phyloP scores from a whole-genome alignment of 177 flowering plant species.

The Vitis hybrid region DNA sequence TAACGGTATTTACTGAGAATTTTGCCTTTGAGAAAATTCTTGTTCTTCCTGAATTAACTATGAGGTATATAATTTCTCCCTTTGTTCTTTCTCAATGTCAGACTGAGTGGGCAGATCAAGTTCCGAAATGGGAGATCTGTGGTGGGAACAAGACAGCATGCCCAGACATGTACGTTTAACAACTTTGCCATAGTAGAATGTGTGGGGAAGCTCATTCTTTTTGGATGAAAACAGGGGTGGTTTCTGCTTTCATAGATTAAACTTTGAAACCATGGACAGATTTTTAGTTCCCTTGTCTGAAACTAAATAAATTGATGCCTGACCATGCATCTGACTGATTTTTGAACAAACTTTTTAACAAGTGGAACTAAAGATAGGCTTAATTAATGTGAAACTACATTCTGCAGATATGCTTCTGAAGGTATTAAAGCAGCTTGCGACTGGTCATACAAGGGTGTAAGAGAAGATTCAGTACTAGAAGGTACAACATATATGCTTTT shows the following conservation, averaged over 20 bases:
- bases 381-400: neutral
- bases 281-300: no score
- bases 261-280: no score
- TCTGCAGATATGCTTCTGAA: slow-evolving; percentile 80
- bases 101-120: slow-evolving; percentile 71
- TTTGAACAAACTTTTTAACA: no score
- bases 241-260: neutral
- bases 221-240: neutral
- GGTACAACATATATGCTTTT: slow-evolving; percentile 34
- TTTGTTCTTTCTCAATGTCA: slow-evolving; percentile 19
- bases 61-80: neutral
- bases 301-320: no score
- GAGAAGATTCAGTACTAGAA: slow-evolving; percentile 53
- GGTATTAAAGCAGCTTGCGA: slow-evolving; percentile 84
- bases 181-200: neutral
- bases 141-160: slow-evolving; percentile 46
- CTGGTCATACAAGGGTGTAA: slow-evolving; percentile 74
- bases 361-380: neutral
- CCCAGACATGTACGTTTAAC: slow-evolving; percentile 63
- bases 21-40: no score
- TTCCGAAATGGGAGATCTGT: slow-evolving; percentile 68
- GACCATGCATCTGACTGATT: no score
- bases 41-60: neutral
- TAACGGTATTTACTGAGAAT: slow-evolving; percentile 45
- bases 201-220: neutral